A percentile compares a stretch with the other conserved stretches of the same genome.
Evolutionary conservation across 306 rosid genomes (phyloP).

Genomic region (Rubus idaeus): DNA sequence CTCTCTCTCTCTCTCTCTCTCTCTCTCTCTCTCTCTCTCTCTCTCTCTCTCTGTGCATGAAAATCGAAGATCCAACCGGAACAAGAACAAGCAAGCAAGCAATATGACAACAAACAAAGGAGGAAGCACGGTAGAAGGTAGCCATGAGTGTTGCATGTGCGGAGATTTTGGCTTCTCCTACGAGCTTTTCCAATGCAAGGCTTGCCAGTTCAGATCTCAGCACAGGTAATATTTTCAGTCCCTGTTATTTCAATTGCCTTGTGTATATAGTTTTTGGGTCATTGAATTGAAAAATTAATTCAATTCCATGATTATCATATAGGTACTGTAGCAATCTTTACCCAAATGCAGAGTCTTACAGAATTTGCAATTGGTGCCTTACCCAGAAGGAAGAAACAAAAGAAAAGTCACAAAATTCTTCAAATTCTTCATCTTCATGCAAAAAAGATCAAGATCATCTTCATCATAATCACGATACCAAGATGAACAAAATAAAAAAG

Average conservation of each 20-base stretch:
- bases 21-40: slow-evolving; percentile 5
- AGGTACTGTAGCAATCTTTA: slow-evolving; percentile 90
- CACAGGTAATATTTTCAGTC: slow-evolving; percentile 59
- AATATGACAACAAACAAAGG: slow-evolving; percentile 46
- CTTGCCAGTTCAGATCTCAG: slow-evolving; percentile 95
- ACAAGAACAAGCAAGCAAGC: slow-evolving; percentile 7
- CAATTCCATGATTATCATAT: slow-evolving; percentile 3
- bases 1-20: too few relatives aligned
- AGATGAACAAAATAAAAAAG: slow-evolving; percentile 10
- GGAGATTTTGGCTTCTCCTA: slow-evolving; percentile 89
- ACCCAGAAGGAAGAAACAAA: slow-evolving; percentile 51
- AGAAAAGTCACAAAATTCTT: slow-evolving; percentile 65
- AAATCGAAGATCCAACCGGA: slow-evolving; percentile 1
- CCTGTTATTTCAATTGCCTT: background rate
- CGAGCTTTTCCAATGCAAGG: slow-evolving; percentile 77
- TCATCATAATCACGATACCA: slow-evolving; percentile 10
- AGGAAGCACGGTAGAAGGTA: slow-evolving; percentile 14
- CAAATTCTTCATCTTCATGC: slow-evolving; percentile 67
- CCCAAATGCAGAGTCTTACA: slow-evolving; percentile 53
- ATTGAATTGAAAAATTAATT: background rate
- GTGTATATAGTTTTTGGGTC: background rate
- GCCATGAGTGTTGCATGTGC: slow-evolving; percentile 92
- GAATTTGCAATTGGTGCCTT: slow-evolving; percentile 91
- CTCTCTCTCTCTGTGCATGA: background rate
- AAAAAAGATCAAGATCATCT: slow-evolving; percentile 22